Evolutionary conservation across 768 basidiomycete species (phyloP), one percentile per base, ranked within the genome.

Genomic region (Pholiota molesta): DNA sequence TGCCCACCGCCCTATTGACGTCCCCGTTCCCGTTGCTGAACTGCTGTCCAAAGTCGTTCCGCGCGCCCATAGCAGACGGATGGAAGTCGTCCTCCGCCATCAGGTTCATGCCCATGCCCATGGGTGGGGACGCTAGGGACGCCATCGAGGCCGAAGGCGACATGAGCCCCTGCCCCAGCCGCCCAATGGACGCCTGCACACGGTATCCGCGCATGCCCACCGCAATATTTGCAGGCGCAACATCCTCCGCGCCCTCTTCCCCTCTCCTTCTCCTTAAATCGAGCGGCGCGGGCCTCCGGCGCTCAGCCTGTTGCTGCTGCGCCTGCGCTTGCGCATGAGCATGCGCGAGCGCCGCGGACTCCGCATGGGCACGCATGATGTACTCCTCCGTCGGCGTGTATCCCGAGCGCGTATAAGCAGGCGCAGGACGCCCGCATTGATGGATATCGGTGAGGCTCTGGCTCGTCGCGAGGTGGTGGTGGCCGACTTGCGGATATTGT

Each of bases 341-440:
- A 35, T 65, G 61, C 13, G 61, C 61, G 8, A 69, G 56, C 9
- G 68, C 65, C 28, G 72, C 62, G 14, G 68, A 71, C 61, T 81
- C 76, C 3, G 78, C 71, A 73, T 81, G 77, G 73, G 87, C 63
- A 73, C 86, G 87, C 69, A 91, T 81, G 54, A 91, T 85, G 63
- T 84, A 82, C 71, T 88, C 85, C 69, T 91, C 90, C 0, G 89
- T 78, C 1, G 87, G 78, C 0, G 90, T 91, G 64, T 86, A 91
- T 1, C 89, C 89, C 1, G 83, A 67, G 26, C 70, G 59, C 26
- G 72, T 71, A 31, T 73, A 72, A 6, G 59, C 72, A 16, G 71
- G 69, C 2, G 67, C 62, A 29, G 69, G 58, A n/a, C 71, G 73
- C 39, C 67, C 26, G 44, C 66, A 65, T 5, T 66, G 64, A 21